Percentiles rank a stretch among this genome's conserved stretches.
These are phyloP conservation scores for Pyrenophora teres DNA, from an alignment of 2,329 filamentous ascomycete species.

Conservation along the genomic window DNA sequence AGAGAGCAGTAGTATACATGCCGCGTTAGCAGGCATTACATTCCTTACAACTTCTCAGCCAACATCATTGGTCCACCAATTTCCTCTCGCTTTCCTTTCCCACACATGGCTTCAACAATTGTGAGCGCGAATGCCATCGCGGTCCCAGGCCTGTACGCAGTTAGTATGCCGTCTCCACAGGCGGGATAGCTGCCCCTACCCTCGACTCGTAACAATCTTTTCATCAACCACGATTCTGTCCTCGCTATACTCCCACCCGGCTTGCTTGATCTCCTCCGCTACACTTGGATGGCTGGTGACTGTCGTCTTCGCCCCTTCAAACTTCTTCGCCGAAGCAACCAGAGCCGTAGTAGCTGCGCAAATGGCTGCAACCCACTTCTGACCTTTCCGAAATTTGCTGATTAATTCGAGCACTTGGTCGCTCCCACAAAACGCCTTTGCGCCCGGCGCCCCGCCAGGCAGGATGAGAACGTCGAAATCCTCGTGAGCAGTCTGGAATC, in stretches of 20 bases:
- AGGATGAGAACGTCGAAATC: slow-evolving; percentile 44
- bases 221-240: slow-evolving; percentile 45
- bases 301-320: slow-evolving; percentile 22
- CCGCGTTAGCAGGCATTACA: no score
- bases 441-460: slow-evolving; percentile 46
- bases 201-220: slow-evolving; percentile 44
- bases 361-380: slow-evolving; percentile 44
- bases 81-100: slow-evolving; percentile 55
- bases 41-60: slow-evolving; percentile 28
- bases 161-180: background rate
- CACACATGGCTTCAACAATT: slow-evolving; percentile 45
- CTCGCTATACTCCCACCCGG: slow-evolving; percentile 44
- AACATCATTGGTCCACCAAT: slow-evolving; percentile 56
- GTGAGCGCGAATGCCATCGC: slow-evolving; percentile 46
- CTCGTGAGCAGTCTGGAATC: slow-evolving; percentile 18
- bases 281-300: slow-evolving; percentile 50
- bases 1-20: no score
- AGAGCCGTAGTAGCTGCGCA: slow-evolving; percentile 48
- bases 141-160: slow-evolving; percentile 42
- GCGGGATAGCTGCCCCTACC: slow-evolving; percentile 22
- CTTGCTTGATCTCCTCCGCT: slow-evolving; percentile 33
- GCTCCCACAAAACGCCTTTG: slow-evolving; percentile 40
- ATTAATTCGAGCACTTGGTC: slow-evolving; percentile 37
- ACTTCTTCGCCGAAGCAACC: slow-evolving; percentile 32
- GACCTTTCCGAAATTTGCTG: slow-evolving; percentile 31